Conservation (phyloP, 441 rosid genomes). For the Kokia cookei region DNA sequence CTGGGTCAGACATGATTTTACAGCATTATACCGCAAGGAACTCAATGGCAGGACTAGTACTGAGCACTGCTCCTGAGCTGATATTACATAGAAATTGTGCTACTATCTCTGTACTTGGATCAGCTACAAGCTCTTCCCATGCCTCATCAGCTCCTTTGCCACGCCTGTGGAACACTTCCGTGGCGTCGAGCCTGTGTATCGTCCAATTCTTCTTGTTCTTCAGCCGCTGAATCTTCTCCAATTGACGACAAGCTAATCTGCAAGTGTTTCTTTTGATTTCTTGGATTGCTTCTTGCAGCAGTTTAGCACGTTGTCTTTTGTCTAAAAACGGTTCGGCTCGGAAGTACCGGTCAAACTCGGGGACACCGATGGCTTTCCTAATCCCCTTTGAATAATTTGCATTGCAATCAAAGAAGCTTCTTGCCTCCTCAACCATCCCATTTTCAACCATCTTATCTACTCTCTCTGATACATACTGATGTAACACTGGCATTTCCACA, state of each 20-base stretch:
- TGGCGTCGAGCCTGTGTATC: constrained; percentile 46
- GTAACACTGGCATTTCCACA: constrained; percentile 32
- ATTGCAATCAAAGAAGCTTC: constrained; percentile 26
- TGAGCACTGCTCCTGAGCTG: background rate
- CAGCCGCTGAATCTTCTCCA: constrained; percentile 44
- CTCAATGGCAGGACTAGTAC: constrained; percentile 1
- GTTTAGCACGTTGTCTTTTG: constrained; percentile 2
- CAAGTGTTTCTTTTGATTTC: constrained; percentile 40
- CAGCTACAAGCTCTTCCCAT: constrained; percentile 41
- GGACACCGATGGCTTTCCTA: constrained; percentile 55
- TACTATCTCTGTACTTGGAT: constrained; percentile 34
- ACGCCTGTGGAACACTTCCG: constrained; percentile 25
- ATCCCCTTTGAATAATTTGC: constrained; percentile 40
- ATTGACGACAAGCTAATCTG: constrained; percentile 39
- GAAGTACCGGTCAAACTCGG: constrained; percentile 41
- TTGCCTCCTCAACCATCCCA: constrained; percentile 50
- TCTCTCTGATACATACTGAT: constrained; percentile 31
- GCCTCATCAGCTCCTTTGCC: constrained; percentile 42
- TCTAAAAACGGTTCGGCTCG: constrained; percentile 24
- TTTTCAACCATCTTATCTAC: constrained; percentile 37
- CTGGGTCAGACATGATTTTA: background rate
- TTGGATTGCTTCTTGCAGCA: constrained; percentile 32
- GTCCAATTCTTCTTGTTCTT: constrained; percentile 39
- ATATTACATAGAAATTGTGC: constrained; percentile 29
- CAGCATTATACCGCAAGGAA: constrained; percentile 22